Evolutionary conservation across 257 asterid species (phyloP).

Genomic region (Nicotiana paniculata): DNA sequence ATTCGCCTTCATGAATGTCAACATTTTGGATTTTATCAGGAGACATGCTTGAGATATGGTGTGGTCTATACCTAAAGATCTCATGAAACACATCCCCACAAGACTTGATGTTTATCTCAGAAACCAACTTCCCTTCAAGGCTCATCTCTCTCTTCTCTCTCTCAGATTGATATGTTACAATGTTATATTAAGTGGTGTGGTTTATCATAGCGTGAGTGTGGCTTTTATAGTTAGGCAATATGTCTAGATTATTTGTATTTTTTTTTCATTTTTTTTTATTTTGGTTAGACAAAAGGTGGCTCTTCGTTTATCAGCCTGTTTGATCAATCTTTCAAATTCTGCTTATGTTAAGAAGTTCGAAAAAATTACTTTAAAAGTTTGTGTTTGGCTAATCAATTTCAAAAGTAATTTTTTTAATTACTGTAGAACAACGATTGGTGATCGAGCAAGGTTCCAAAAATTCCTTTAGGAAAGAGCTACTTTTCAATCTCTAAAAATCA

Average conservation of each 20-base stretch:
- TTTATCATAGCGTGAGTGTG: neutral
- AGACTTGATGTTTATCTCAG: neutral
- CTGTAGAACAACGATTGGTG: too few relatives aligned
- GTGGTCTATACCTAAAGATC: slow-evolving; percentile 8
- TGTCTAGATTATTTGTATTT: neutral
- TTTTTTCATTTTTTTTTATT: too few relatives aligned
- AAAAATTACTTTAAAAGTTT: too few relatives aligned
- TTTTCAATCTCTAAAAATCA: too few relatives aligned
- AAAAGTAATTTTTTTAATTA: too few relatives aligned
- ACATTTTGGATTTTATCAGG: neutral
- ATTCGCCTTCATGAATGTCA: slow-evolving; percentile 8
- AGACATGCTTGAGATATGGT: neutral
- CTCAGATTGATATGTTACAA: neutral
- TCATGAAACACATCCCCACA: slow-evolving; percentile 10
- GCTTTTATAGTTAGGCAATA: neutral
- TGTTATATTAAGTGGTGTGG: neutral
- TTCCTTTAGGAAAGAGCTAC: too few relatives aligned
- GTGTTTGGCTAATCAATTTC: too few relatives aligned
- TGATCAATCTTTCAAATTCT: too few relatives aligned
- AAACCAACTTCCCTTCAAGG: neutral
- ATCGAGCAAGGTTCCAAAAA: too few relatives aligned
- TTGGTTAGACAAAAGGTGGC: too few relatives aligned
- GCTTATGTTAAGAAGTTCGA: too few relatives aligned
- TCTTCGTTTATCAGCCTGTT: too few relatives aligned
- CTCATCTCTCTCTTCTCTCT: slow-evolving; percentile 4